phyloP scores from a whole-genome alignment of 108 stramenopile species.

The Nitzschia palea region DNA sequence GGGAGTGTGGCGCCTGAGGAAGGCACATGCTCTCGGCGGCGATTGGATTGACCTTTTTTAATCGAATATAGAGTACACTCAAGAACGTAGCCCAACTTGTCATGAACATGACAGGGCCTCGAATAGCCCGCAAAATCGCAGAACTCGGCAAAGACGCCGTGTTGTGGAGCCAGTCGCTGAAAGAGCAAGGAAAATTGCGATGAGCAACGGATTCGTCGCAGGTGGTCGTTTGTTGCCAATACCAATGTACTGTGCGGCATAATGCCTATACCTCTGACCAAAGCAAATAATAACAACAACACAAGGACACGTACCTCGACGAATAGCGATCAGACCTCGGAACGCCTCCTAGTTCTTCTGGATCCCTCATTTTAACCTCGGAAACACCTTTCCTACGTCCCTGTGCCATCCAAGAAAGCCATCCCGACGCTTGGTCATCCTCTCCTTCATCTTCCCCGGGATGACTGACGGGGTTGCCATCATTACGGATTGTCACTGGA shows the following conservation, averaged over 20 bases:
- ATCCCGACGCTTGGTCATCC: constrained; percentile 13
- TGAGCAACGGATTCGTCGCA: no score
- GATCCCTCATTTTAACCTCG: constrained; percentile 50
- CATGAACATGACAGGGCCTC: constrained; percentile 61
- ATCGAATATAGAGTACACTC: constrained; percentile 50
- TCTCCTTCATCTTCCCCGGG: constrained; percentile 5
- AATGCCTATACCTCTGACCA: neutral
- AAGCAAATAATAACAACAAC: neutral
- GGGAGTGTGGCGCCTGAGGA: constrained; percentile 67
- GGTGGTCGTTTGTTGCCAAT: no score
- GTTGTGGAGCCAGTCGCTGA: constrained; percentile 88
- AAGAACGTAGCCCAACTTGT: constrained; percentile 65
- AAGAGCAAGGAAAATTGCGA: neutral
- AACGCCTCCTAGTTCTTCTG: constrained; percentile 54
- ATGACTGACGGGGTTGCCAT: neutral
- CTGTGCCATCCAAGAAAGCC: constrained; percentile 46
- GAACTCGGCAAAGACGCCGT: constrained; percentile 81
- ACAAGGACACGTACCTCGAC: constrained; percentile 24
- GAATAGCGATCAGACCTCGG: constrained; percentile 55
- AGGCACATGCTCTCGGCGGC: constrained; percentile 48
- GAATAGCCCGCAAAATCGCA: constrained; percentile 76
- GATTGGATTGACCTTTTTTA: constrained; percentile 26
- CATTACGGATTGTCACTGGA: neutral
- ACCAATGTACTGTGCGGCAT: neutral
- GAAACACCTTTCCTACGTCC: constrained; percentile 31